phyloP scores from a whole-genome alignment of 352 stramenopile genomes.

The Phytophthora meadii region DNA sequence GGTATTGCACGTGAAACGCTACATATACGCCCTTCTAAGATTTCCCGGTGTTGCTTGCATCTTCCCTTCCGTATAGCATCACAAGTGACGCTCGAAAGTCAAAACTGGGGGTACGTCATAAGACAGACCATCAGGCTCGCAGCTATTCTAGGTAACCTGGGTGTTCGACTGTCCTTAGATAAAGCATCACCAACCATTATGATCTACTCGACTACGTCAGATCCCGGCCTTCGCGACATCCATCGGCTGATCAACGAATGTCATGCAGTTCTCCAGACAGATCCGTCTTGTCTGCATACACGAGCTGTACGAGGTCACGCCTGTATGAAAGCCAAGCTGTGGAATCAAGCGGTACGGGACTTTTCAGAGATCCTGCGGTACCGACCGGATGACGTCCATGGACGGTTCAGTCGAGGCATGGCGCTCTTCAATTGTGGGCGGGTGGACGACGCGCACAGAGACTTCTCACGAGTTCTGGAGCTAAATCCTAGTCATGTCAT shows the following conservation, averaged over 20 bases:
- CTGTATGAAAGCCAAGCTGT: slow-evolving; percentile 78
- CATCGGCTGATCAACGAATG: slow-evolving; percentile 65
- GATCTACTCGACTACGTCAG: slow-evolving; percentile 10
- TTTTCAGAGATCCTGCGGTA: slow-evolving; percentile 59
- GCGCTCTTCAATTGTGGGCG: slow-evolving; percentile 62
- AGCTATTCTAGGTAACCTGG: slow-evolving; percentile 19
- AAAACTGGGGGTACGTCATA: slow-evolving; percentile 19
- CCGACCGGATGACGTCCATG: slow-evolving; percentile 65
- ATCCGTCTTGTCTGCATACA: slow-evolving; percentile 66
- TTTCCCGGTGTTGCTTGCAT: slow-evolving; percentile 14
- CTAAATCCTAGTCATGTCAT: slow-evolving; percentile 82
- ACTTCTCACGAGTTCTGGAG: slow-evolving; percentile 72
- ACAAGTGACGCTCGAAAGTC: slow-evolving; percentile 13
- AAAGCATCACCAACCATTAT: slow-evolving; percentile 1
- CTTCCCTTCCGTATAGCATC: slow-evolving; percentile 15
- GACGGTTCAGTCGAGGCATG: slow-evolving; percentile 78
- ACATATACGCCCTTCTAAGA: slow-evolving; percentile 8
- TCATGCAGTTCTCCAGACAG: slow-evolving; percentile 40
- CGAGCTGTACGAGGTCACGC: slow-evolving; percentile 68
- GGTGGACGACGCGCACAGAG: slow-evolving; percentile 61
- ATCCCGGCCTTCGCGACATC: slow-evolving; percentile 55
- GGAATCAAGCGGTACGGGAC: slow-evolving; percentile 57
- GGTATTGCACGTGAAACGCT: slow-evolving; percentile 20
- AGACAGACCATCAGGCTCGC: slow-evolving; percentile 17
- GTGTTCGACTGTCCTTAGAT: slow-evolving; percentile 17